Base-by-base conservation (phyloP, 345 rosid genomes). In the Citrus trifoliata region DNA sequence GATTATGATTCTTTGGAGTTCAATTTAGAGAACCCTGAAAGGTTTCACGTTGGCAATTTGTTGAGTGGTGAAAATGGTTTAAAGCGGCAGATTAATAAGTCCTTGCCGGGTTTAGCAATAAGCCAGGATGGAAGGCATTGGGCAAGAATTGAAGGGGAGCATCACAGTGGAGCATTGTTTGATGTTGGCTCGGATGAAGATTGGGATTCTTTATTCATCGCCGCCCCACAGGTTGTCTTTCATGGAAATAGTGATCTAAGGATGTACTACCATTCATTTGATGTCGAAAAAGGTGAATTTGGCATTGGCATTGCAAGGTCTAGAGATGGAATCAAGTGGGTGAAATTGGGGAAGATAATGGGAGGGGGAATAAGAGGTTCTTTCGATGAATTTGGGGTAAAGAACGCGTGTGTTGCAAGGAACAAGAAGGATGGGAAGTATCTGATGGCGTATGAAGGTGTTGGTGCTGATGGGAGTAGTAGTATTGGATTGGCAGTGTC, bases 91-190 rank as follows among this genome's bases (percentile, higher is more conserved):
- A 61, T 87, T 51, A 83, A 64, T 27, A 87, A 83, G 83, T 90
- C 94, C 18, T 89, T 88, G 40, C 95, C 94, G 4, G 97, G 97
- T 5, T 81, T 95, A 61, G 97, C 94, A 28, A 92, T 89, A 35
- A 95, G 97, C 80, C 97, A 93, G 74, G 97, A 95, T 75, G 97
- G 94, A 73, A 87, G 93, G 77, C 87, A 93, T 67, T 95, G 97
- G 98, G 97, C 95, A 55, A 92, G 94, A 82, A 92, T 95, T 75
- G 97, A 95, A 87, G 95, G 98, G 55, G 95, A 92, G 67, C 92
- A 93, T 80, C 94, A 92, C 64, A 90, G 94, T 72, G 95, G 93
- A 37, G 94, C 95, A 16, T 71, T 95, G 82, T 90, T 93, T 28
- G 97, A 93, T 82, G 92, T 90, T 32, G 98, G 98, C 42, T 65